phyloP scores from a whole-genome alignment of 2,329 filamentous ascomycete genomes.

The Emergomyces pasteurianus region DNA sequence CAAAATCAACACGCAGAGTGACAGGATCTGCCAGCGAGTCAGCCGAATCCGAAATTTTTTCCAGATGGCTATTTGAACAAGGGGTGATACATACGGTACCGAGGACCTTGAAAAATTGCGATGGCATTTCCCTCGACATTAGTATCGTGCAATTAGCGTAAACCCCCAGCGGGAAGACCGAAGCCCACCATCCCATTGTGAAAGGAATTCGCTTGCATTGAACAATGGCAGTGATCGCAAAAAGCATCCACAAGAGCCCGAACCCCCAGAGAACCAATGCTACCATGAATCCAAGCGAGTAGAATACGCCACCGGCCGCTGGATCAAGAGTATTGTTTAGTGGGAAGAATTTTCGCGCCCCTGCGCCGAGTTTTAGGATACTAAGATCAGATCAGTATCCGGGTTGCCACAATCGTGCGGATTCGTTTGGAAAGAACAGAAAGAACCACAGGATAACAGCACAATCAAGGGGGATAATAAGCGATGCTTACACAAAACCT shows the following conservation, averaged over 20 bases:
- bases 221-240: slow-evolving; percentile 26
- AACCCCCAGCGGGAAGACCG: slow-evolving; percentile 48
- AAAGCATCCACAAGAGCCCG: slow-evolving; percentile 30
- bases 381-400: slow-evolving; percentile 7
- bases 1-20: slow-evolving; percentile 39
- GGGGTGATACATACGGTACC: slow-evolving; percentile 32
- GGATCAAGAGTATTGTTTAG: slow-evolving; percentile 21
- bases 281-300: slow-evolving; percentile 24
- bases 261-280: slow-evolving; percentile 30
- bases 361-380: slow-evolving; percentile 40
- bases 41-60: slow-evolving; percentile 1
- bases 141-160: slow-evolving; percentile 37
- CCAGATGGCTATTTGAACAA: not conserved
- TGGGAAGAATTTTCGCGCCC: slow-evolving; percentile 29
- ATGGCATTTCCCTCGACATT: slow-evolving; percentile 41
- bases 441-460: too few species aligned
- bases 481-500: slow-evolving; percentile 39
- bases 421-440: too few species aligned
- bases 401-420: not conserved
- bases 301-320: slow-evolving; percentile 22
- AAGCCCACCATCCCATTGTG: slow-evolving; percentile 53
- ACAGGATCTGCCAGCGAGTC: slow-evolving; percentile 31
- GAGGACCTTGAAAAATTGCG: slow-evolving; percentile 43
- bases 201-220: slow-evolving; percentile 39
- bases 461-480: slow-evolving; percentile 3